Base-by-base conservation (phyloP, 2,329 filamentous ascomycete genomes). In the Chalara sp. region DNA sequence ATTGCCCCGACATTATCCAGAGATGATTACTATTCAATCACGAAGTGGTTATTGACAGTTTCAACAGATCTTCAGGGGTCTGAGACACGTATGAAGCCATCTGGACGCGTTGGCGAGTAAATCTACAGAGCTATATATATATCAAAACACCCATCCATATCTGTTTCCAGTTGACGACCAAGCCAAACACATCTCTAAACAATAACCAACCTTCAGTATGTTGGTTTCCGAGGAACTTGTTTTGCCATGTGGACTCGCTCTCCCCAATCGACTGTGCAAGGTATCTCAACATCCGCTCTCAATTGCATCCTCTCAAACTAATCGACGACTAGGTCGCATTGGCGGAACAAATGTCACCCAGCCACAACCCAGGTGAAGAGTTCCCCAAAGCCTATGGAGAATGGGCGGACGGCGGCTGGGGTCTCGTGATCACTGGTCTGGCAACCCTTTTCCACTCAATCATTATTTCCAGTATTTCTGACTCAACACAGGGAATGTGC, bases 361-460 rank as follows among this genome's bases (percentile, higher is more conserved):
- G 60, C n/a, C 55, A 73, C 31, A 67, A 73, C 1, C 78, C 78
- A 0, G 69, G 69, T 10, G 58, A 71, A 6, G 62, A 67, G 2
- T 66, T 77, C 11, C 45, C 66, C 3, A 62, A 71, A 2, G 67
- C 74, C 1, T 84, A 84, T 56, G 63, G 66, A 2, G 61, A 66
- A 56, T 84, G 80, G 80, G 72, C 73, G 0, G 64, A 72, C 6
- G 76, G 75, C 3, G 72, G 69, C n/a, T 79, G 75, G 75, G 77
- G 76, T 1, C 61, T 77, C 55, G 55, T 79, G 10, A 47, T 79
- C n/a, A 78, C 76, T 0, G 71, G 70, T 65, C 51, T 47, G 30
- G 28, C n/a, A 8, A 4, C 35, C 35, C 13, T 39, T 10, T 39
- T 39, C 10, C 29, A 21, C 12, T 43, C 29, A 21, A 43, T 21